Evolutionary conservation across 2,329 filamentous ascomycete genomes (phyloP).

Genomic region (Colletotrichum eremochloae): DNA sequence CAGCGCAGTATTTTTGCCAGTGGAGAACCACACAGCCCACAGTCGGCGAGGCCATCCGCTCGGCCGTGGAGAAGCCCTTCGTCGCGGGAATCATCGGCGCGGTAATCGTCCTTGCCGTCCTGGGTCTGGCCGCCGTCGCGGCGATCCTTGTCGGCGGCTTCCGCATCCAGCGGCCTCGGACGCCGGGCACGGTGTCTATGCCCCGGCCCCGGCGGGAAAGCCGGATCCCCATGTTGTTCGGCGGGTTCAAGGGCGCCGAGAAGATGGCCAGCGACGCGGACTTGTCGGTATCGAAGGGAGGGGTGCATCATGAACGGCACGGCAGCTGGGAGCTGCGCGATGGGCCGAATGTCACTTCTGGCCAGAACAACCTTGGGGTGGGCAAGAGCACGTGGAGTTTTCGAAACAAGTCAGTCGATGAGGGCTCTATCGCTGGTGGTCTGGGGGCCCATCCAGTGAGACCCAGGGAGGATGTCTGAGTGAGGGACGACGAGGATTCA

Average conservation of each 20-base stretch:
- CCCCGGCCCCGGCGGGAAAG: constrained; percentile 24
- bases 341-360: constrained; percentile 41
- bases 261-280: constrained; percentile 61
- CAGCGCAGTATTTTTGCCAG: constrained; percentile 55
- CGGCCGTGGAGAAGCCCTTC: constrained; percentile 48
- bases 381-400: constrained; percentile 45
- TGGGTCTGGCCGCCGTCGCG: constrained; percentile 51
- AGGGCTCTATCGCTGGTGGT: constrained; percentile 52
- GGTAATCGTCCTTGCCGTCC: constrained; percentile 53
- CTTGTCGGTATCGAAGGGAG: constrained; percentile 53
- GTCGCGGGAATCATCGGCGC: constrained; percentile 64
- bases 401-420: constrained; percentile 45
- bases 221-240: constrained; percentile 43
- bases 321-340: constrained; percentile 64
- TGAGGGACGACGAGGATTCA: neutral
- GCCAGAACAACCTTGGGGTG: constrained; percentile 44
- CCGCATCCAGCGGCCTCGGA: constrained; percentile 46
- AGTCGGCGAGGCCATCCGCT: constrained; percentile 8
- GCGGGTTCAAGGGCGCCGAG: constrained; percentile 61
- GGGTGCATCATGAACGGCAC: constrained; percentile 57
- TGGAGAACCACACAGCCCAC: constrained; percentile 6
- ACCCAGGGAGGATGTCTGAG: constrained; percentile 55
- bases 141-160: constrained; percentile 53
- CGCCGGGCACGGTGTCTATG: neutral
- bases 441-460: constrained; percentile 54